Conservation (phyloP, 177 flowering plant genomes). For the Tripterygium wilfordii region DNA sequence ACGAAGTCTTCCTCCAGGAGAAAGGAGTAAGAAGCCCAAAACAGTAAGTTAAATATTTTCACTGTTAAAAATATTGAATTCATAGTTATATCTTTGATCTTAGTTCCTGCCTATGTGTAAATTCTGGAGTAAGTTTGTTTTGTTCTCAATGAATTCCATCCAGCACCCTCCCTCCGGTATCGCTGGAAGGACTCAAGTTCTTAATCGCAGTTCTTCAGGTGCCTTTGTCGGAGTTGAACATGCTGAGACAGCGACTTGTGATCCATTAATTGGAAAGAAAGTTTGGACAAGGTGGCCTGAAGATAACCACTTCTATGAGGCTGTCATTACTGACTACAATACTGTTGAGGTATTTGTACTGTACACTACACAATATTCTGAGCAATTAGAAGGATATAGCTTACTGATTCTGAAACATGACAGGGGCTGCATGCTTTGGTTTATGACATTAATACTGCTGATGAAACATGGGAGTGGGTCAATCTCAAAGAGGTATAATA, state of each 20-base stretch:
- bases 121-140: slow-evolving; percentile 7
- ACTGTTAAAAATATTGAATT: neutral
- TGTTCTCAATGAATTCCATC: slow-evolving; percentile 18
- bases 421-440: slow-evolving; percentile 84
- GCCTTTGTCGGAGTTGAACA: slow-evolving; percentile 36
- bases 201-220: slow-evolving; percentile 31
- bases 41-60: slow-evolving; percentile 28
- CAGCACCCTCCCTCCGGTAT: slow-evolving; percentile 33
- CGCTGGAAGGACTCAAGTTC: slow-evolving; percentile 24
- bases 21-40: slow-evolving; percentile 36
- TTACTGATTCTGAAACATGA: too few species aligned
- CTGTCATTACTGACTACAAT: slow-evolving; percentile 71
- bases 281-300: slow-evolving; percentile 93
- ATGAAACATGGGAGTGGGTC: slow-evolving; percentile 89
- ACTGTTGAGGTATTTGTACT: slow-evolving; percentile 60
- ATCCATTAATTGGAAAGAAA: slow-evolving; percentile 71
- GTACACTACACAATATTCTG: too few species aligned
- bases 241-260: slow-evolving; percentile 40
- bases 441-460: slow-evolving; percentile 61
- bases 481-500: slow-evolving; percentile 91
- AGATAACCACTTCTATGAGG: slow-evolving; percentile 85
- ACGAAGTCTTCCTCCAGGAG: slow-evolving; percentile 31
- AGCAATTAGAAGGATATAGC: too few species aligned
- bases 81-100: neutral
- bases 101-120: neutral